These are phyloP conservation scores for Aristolochia californica DNA, from an alignment of 164 flowering plant genomes.

Conservation along the genomic window DNA sequence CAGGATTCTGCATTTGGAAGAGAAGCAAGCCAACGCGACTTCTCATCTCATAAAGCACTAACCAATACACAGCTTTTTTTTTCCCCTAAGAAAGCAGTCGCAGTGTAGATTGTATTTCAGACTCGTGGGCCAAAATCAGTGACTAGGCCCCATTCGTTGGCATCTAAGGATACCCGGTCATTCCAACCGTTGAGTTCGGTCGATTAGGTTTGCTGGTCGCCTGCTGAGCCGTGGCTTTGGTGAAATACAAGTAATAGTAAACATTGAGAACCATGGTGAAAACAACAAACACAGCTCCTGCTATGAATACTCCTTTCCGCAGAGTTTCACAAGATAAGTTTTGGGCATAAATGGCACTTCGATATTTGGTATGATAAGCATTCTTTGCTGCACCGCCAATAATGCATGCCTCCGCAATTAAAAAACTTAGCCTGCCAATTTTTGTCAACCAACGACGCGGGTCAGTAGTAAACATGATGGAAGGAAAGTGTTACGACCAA, in stretches of 20 bases:
- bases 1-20: no score
- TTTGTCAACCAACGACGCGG: not conserved
- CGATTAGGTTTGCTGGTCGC: slow-evolving; percentile 43
- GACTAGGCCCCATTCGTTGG: not conserved
- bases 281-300: slow-evolving; percentile 87
- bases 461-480: not conserved
- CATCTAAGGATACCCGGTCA: slow-evolving; percentile 27
- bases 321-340: slow-evolving; percentile 73
- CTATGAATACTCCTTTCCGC: slow-evolving; percentile 83
- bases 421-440: slow-evolving; percentile 57
- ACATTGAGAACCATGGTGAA: slow-evolving; percentile 81
- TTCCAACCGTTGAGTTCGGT: slow-evolving; percentile 64
- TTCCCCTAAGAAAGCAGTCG: no score
- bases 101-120: no score
- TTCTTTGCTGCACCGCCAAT: slow-evolving; percentile 82
- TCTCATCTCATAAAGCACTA: no score
- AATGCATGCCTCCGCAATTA: slow-evolving; percentile 80
- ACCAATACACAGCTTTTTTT: no score
- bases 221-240: slow-evolving; percentile 47
- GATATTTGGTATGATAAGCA: slow-evolving; percentile 89
- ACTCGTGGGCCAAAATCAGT: no score
- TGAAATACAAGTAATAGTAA: slow-evolving; percentile 80
- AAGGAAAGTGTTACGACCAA: no score
- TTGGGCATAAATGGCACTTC: slow-evolving; percentile 49
- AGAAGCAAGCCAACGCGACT: no score